Evolutionary conservation across 176 grass and related monocot species (phyloP), one percentile per base, ranked within the genome.

Genomic region (Oryza glumipatula): DNA sequence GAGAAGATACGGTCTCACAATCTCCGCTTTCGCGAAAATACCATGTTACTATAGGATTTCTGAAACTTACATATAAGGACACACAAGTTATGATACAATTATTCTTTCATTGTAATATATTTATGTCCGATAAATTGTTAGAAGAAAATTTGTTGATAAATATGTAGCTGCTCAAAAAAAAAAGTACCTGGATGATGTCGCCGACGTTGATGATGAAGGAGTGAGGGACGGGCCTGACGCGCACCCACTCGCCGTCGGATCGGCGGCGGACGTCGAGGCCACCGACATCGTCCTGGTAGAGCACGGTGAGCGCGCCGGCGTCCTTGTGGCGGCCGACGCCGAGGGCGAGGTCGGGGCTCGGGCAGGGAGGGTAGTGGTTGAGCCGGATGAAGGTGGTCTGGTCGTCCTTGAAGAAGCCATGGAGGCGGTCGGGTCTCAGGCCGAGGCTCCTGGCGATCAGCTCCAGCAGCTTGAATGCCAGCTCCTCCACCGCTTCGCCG

Each of bases 291-390:
- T 98, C 95, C 84, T 98, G 95, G 81, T 88, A 84, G 13, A 98
- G 95, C 14, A 98, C 54, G 33, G 95, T 98, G 65, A 98, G 89
- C 1, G 91, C 95, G 21, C 92, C 95, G 15, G 54, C 48, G 67
- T 98, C 95, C 91, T 95, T 98, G 91, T 98, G 95, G 61, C 85
- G 92, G 73, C 92, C 92, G 39, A 95, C 91, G 33, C 95, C 95
- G 21, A 98, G 92, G 3, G 87, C 92, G 36, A 98, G 92, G 44
- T 91, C 88, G 0, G 95, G 92, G 84, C 89, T 91, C 23, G 95
- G 89, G 80, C 95, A 98, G 11, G 92, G 92, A 13, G 92, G 95
- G 76, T 98, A 98, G 86, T 98, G 89, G 51, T 98, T 98, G 11
- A 98, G 85, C 14, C 95, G 84, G 58, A 98, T 58, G 86, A 95